Conservation (phyloP, 352 stramenopile genomes). For the Pythium dissotocum region DNA sequence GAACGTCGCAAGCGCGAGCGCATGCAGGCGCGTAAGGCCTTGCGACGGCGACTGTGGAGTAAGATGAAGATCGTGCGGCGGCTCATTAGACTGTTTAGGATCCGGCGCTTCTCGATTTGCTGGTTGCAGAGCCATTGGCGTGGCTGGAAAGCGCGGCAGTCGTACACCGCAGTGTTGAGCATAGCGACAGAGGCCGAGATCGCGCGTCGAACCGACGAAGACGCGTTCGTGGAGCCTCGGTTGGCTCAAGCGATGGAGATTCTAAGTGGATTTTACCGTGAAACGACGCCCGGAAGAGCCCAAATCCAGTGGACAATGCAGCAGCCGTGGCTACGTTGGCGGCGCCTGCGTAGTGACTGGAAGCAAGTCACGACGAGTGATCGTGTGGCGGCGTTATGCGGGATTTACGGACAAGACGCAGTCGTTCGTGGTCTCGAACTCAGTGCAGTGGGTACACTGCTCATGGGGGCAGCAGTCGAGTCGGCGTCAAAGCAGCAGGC, state of each 20-base stretch:
- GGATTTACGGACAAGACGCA: not conserved
- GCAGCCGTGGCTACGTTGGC: slow-evolving; percentile 17
- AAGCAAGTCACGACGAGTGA: not conserved
- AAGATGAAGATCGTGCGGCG: slow-evolving; percentile 22
- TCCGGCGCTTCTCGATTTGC: slow-evolving; percentile 8
- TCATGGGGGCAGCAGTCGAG: not conserved
- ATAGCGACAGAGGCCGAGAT: not conserved
- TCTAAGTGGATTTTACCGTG: not conserved
- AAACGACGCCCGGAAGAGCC: not conserved
- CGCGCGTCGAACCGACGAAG: not conserved
- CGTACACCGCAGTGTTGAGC: not conserved
- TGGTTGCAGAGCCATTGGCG: slow-evolving; percentile 38
- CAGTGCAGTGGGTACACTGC: not conserved
- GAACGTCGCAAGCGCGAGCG: slow-evolving; percentile 28
- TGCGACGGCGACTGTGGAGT: slow-evolving; percentile 27
- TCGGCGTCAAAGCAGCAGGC: not conserved
- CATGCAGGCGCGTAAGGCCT: slow-evolving; percentile 18
- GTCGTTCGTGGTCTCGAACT: not conserved
- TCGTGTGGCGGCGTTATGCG: not conserved
- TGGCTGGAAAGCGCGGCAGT: slow-evolving; percentile 18
- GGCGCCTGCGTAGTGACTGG: not conserved
- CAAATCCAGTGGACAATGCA: not conserved
- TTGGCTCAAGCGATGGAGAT: not conserved
- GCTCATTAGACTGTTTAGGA: slow-evolving; percentile 20
- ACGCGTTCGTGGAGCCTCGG: slow-evolving; percentile 11